phyloP scores from a whole-genome alignment of 257 asterid species.

The Solanum clarkiae region DNA sequence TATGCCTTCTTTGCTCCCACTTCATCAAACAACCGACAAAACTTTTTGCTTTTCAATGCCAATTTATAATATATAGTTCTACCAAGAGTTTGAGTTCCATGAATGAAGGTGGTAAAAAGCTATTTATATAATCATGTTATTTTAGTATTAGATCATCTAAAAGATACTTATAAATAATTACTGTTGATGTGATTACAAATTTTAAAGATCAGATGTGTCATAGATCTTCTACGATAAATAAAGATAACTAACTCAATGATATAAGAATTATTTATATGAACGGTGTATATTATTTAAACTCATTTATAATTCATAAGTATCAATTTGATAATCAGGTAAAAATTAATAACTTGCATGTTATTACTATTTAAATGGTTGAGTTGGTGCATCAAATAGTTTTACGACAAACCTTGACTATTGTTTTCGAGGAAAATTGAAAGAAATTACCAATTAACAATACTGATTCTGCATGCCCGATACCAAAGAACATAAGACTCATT shows the following conservation, averaged over 20 bases:
- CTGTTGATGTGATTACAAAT: not conserved
- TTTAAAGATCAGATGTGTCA: not conserved
- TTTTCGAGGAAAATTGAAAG: no score
- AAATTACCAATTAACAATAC: no score
- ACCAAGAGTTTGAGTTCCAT: not conserved
- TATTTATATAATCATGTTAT: not conserved
- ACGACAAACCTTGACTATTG: no score
- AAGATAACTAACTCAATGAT: not conserved
- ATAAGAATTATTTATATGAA: no score
- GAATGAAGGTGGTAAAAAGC: no score
- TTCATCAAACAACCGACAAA: constrained; percentile 42
- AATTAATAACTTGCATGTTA: not conserved
- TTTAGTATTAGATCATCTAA: not conserved
- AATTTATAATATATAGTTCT: not conserved
- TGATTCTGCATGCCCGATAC: no score
- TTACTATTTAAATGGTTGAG: not conserved
- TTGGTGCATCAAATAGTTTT: not conserved
- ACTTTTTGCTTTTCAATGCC: not conserved
- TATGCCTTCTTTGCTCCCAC: constrained; percentile 7
- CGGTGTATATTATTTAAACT: not conserved
- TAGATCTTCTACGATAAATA: not conserved
- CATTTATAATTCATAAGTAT: not conserved
- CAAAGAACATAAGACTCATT: no score
- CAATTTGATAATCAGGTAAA: not conserved
- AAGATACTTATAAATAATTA: not conserved